Evolutionary conservation across 2,329 filamentous ascomycete genomes (phyloP), one percentile per base, ranked within the genome.

Genomic region (Cladorrhinum sp.): DNA sequence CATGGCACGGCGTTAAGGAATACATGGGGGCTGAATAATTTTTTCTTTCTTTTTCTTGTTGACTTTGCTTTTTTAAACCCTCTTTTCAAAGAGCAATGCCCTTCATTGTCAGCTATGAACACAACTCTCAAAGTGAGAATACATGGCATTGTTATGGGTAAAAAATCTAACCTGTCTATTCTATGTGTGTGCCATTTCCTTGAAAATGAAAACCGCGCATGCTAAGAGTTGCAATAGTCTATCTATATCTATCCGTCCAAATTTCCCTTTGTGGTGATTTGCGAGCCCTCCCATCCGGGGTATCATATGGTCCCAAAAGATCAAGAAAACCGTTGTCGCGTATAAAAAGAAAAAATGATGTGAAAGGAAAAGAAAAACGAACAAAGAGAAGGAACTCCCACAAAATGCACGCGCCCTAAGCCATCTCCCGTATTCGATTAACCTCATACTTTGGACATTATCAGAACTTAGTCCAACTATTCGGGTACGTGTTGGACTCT

Each of bases 401-500:
- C 4, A 10, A 36, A 36, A 9, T 16, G 3, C 3, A 36, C 33
- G 12, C 8, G 3, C 33, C 8, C 33, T 16, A 10, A 36, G 33
- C 9, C 33, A 36, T 36, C 12, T 16, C 4, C 7, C 4, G 9
- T 36, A 3, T 16, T 36, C 8, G 9, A 36, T 36, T 9, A 36
- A 36, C 33, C 21, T 65, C 39, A 65, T 3, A 67, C 10, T 57
- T n/a, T 64, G 59, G 18, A 28, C 60, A 53, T 28, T 61, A 42
- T 18, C 58, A 39, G 49, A 64, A 65, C 28, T 18, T 51, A 8
- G 68, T 62, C 67, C 69, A 71, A 36, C 69, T 71, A n/a, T 68
- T 70, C 6, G 61, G 67, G 51, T 71, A 71, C 14, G 59, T 63
- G 21, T 66, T 62, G 16, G 68, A 62, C 23, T 60, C 24, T 10